phyloP scores from a whole-genome alignment of 306 rosid genomes.

The Vigna radiata region DNA sequence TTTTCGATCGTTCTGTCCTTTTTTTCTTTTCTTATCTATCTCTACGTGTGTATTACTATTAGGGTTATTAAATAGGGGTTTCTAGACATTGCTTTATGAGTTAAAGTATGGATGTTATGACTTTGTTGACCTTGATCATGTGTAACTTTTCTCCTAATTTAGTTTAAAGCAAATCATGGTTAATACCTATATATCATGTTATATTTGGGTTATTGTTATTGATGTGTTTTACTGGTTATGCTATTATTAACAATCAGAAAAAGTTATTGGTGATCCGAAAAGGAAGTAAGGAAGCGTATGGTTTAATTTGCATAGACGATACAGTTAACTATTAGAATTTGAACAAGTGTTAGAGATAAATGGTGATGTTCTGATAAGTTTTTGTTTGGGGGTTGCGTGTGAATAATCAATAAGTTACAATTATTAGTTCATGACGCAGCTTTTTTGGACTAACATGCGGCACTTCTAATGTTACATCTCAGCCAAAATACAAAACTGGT shows the following conservation, averaged over 20 bases:
- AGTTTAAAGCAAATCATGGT: conserved; percentile 22
- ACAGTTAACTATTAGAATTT: background rate
- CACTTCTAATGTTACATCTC: background rate
- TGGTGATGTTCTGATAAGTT: background rate
- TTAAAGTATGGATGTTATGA: conserved; percentile 39
- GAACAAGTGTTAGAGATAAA: background rate
- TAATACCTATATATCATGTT: background rate
- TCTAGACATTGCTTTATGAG: conserved; percentile 33
- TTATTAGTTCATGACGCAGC: conserved; percentile 24
- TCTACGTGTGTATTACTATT: conserved; percentile 32
- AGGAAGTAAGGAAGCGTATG: background rate
- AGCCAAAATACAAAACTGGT: background rate
- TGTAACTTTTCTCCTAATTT: conserved; percentile 39
- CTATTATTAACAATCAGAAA: background rate
- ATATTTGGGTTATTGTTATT: background rate
- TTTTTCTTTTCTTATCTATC: background rate
- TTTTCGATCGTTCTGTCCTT: conserved; percentile 12
- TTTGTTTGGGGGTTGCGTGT: conserved; percentile 40
- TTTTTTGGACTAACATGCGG: background rate
- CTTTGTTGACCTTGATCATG: conserved; percentile 47
- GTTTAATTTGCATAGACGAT: background rate
- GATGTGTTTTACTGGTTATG: background rate
- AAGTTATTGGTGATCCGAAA: background rate
- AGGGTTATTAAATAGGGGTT: conserved; percentile 43
- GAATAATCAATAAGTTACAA: conserved; percentile 35